Conservation (phyloP, 1,284 basidiomycete genomes). For the Wolfiporia cocos region DNA sequence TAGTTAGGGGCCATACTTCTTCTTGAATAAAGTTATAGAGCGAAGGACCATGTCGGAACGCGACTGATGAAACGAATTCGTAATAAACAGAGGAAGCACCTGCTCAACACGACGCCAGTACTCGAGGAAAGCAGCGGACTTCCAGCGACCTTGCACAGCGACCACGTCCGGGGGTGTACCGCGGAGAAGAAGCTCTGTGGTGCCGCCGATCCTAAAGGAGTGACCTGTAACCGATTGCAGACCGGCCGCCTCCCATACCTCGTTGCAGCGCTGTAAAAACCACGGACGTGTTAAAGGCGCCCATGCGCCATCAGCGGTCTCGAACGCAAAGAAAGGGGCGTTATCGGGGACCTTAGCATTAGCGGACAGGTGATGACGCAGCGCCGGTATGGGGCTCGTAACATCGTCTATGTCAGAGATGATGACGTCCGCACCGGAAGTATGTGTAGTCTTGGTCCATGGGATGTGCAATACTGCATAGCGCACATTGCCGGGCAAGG, state of each 20-base stretch:
- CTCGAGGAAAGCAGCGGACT: constrained; percentile 21
- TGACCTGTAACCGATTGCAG: constrained; percentile 16
- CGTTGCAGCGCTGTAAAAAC: constrained; percentile 13
- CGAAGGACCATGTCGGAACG: background rate
- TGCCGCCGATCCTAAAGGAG: constrained; percentile 26
- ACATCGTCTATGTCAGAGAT: constrained; percentile 3
- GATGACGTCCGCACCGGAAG: constrained; percentile 8
- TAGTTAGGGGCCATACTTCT: background rate
- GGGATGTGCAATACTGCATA: constrained; percentile 8
- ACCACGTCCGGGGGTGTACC: background rate
- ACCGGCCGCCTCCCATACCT: constrained; percentile 9
- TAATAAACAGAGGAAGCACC: constrained; percentile 7
- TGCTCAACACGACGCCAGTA: constrained; percentile 22
- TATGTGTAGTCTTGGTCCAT: constrained; percentile 10
- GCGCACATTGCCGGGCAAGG: background rate
- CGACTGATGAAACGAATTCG: constrained; percentile 1
- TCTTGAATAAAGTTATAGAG: constrained; percentile 4
- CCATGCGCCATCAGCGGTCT: constrained; percentile 2
- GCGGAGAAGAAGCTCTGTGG: constrained; percentile 11
- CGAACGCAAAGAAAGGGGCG: constrained; percentile 12
- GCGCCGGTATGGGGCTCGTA: constrained; percentile 5
- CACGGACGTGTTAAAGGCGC: constrained; percentile 7
- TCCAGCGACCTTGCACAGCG: constrained; percentile 13
- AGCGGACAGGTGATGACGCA: constrained; percentile 4
- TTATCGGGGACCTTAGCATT: constrained; percentile 2